Evolutionary conservation across 2,329 filamentous ascomycete genomes (phyloP).

Genomic region (Ophiostoma sp.): DNA sequence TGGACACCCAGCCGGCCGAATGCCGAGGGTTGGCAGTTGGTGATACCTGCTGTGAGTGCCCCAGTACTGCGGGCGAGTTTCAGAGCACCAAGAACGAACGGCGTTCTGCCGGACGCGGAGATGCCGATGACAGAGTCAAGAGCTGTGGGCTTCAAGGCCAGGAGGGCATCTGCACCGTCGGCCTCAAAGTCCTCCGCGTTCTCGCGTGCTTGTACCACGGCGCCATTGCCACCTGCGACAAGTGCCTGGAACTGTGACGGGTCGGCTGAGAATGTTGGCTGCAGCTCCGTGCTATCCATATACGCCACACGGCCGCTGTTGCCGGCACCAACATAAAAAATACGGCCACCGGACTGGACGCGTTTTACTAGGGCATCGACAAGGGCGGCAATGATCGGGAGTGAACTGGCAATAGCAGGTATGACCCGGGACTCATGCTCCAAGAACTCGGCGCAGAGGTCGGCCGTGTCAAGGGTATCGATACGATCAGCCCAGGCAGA

Average conservation of each 20-base stretch:
- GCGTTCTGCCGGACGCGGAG: conserved; percentile 40
- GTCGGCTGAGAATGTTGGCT: conserved; percentile 38
- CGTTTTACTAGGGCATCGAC: conserved; percentile 34
- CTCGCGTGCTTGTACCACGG: conserved; percentile 37
- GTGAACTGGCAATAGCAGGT: conserved; percentile 30
- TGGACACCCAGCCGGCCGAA: conserved; percentile 25
- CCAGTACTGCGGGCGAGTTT: conserved; percentile 34
- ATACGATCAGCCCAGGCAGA: conserved; percentile 18
- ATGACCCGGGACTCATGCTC: conserved; percentile 34
- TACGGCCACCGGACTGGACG: conserved; percentile 33
- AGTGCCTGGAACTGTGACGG: conserved; percentile 37
- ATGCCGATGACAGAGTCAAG: conserved; percentile 39
- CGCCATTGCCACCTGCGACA: conserved; percentile 39
- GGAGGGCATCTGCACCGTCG: conserved; percentile 13
- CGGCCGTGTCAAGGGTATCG: conserved; percentile 18
- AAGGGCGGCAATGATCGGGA: conserved; percentile 33
- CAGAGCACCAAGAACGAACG: conserved; percentile 38
- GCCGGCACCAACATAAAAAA: conserved; percentile 39
- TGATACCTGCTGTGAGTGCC: conserved; percentile 37
- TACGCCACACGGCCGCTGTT: conserved; percentile 38
- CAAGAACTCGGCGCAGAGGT: conserved; percentile 30
- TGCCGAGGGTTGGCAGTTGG: conserved; percentile 35
- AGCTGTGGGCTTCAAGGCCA: conserved; percentile 5
- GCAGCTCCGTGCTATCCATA: conserved; percentile 39
- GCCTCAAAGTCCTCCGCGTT: conserved; percentile 26